Evolutionary conservation across 208 protist species (phyloP), one percentile per base, ranked within the genome.

Genomic region (Borovskyia barvae): DNA sequence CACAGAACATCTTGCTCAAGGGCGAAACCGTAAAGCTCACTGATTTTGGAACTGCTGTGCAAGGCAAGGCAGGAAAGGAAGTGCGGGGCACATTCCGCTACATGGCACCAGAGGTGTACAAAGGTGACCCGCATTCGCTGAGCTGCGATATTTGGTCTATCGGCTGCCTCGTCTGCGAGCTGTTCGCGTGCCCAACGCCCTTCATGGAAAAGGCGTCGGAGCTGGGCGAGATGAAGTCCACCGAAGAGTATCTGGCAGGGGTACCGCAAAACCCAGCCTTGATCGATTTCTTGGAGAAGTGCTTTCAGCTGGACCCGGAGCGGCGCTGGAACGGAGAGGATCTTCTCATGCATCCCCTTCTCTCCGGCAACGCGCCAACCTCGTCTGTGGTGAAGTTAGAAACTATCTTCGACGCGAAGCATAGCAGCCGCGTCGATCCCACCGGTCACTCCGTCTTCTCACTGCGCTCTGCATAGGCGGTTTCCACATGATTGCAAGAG

Each of bases 1-100:
- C 97, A 14, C 96, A 98, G 61, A 99, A 99, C 71, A 97, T 97
- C 70, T 75, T 97, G 17, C 57, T 96, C 28, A 94, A 89, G 49
- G 82, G 77, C 17, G 80, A 94, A 36, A 77, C 60, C 11, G 72
- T 99, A 17, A 99, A 99, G 72, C 77, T 99, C 40, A 97, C 97
- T n/a, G 98, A 99, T 70, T 99, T 99, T 72, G 98, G 98, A 40
- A 94, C 87, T 12, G 85, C 89, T 1, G 69, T 88, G 2, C 66
- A 93, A 46, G 66, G 92, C 7, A 70, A 78, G 17, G 75, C 77
- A 28, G 80, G 60, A 22, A 87, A 82, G 56, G 85, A 88, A 58
- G 86, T 92, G 40, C 64, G 78, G 22, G 93, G 93, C n/a, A 97
- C 93, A n/a, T 85, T 92, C 20, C 87, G 88, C 0, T 96, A 96